These are phyloP conservation scores for Protomyces inouyei DNA, from an alignment of 1,139 yeast genomes.

Conservation along the genomic window DNA sequence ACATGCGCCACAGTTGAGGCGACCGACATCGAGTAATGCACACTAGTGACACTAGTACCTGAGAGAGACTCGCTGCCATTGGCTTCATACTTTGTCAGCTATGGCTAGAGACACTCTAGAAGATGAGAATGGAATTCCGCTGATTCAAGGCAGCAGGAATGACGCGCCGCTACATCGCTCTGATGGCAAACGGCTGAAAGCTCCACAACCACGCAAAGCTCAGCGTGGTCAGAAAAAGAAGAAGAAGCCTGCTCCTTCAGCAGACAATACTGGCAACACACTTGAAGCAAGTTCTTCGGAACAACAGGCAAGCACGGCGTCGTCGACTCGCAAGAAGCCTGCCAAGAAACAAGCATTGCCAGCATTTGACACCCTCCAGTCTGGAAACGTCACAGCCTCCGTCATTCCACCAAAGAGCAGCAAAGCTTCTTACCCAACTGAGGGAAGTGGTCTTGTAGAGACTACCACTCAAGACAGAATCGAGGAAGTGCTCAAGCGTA, in stretches of 20 bases:
- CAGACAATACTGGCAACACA: background rate
- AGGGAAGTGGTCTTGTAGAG: background rate
- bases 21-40: no score
- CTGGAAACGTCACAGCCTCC: background rate
- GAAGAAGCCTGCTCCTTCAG: background rate
- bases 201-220: conserved; percentile 2
- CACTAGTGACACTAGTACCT: no score
- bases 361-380: background rate
- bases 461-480: background rate
- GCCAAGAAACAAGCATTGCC: background rate
- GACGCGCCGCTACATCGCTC: background rate
- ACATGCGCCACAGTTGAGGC: no score
- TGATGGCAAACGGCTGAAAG: conserved; percentile 13
- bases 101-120: background rate
- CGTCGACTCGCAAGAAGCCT: background rate
- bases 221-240: conserved; percentile 20
- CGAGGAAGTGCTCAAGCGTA: background rate
- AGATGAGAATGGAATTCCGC: background rate
- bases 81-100: no score
- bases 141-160: background rate
- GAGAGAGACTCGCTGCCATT: no score
- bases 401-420: background rate
- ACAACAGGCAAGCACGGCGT: background rate
- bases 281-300: no score
- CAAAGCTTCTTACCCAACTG: background rate